phyloP scores from a whole-genome alignment of 2,329 filamentous ascomycete genomes.

The Pestalotiopsis sp. region DNA sequence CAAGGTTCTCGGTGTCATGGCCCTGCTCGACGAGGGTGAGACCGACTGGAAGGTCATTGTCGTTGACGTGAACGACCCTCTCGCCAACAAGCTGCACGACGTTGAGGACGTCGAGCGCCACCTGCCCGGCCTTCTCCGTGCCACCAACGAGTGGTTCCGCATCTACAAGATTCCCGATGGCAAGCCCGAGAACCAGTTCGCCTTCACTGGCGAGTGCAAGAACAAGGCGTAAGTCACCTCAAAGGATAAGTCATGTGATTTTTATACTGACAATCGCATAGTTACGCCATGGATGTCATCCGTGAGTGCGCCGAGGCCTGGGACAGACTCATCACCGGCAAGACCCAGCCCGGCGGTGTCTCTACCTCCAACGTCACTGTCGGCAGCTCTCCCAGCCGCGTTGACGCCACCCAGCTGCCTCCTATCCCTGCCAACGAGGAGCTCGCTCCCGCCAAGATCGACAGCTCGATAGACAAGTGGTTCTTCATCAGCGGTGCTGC shows the following conservation, averaged over 20 bases:
- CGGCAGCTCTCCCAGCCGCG: constrained; percentile 71
- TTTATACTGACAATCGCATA: constrained; percentile 34
- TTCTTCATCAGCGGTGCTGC: constrained; percentile 99
- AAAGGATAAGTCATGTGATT: background rate
- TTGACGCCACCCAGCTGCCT: constrained; percentile 70
- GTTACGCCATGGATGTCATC: constrained; percentile 93
- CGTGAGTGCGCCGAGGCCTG: constrained; percentile 96
- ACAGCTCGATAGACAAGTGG: constrained; percentile 99
- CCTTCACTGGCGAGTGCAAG: constrained; percentile 99
- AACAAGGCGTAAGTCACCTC: constrained; percentile 78
- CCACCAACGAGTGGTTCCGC: constrained; percentile 99
- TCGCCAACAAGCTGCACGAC: constrained; percentile 95
- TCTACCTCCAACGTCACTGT: constrained; percentile 84
- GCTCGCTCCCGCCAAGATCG: constrained; percentile 83
- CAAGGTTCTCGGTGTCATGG: constrained; percentile 99
- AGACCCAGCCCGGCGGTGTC: constrained; percentile 76
- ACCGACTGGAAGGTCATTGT: constrained; percentile 99
- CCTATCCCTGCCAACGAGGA: constrained; percentile 81
- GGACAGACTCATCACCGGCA: constrained; percentile 94
- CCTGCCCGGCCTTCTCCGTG: constrained; percentile 92
- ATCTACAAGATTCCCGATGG: constrained; percentile 99
- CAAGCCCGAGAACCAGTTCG: constrained; percentile 99
- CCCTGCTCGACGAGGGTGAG: constrained; percentile 98
- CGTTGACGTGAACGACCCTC: constrained; percentile 96
- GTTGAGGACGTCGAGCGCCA: constrained; percentile 99